A percentile compares a stretch with the other conserved stretches of the same genome.
phyloP scores from a whole-genome alignment of 2,329 filamentous ascomycete species.

The Stagonosporopsis chrysanthemi region DNA sequence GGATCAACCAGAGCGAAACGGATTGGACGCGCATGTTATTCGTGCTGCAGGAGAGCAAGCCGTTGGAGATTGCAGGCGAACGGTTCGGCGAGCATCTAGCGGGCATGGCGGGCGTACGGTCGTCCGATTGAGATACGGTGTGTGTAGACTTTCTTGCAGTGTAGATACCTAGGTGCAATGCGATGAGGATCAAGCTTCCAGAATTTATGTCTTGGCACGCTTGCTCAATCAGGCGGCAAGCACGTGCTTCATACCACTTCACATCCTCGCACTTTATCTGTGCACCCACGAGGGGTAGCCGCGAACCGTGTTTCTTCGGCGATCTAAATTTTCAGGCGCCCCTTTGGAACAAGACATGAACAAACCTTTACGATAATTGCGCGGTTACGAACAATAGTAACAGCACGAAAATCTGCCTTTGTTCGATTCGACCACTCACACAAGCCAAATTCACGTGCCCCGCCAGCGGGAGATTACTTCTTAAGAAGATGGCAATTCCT shows the following conservation, averaged over 20 bases:
- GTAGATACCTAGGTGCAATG: not conserved
- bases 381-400: conserved; percentile 41
- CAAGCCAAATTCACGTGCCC: conserved; percentile 21
- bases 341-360: conserved; percentile 17
- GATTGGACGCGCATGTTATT: conserved; percentile 50
- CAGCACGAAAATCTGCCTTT: conserved; percentile 29
- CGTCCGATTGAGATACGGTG: conserved; percentile 36
- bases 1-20: conserved; percentile 46
- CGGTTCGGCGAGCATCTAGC: conserved; percentile 44
- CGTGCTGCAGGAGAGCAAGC: conserved; percentile 47
- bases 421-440: conserved; percentile 33
- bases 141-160: not conserved
- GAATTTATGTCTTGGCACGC: conserved; percentile 11
- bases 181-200: not conserved
- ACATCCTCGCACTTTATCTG: conserved; percentile 13
- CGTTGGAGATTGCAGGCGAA: conserved; percentile 42
- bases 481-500: conserved; percentile 39
- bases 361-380: conserved; percentile 15
- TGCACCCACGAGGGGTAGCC: conserved; percentile 4
- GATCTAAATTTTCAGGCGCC: not conserved
- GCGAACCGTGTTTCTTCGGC: not conserved
- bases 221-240: conserved; percentile 10
- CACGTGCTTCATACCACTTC: conserved; percentile 16
- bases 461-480: conserved; percentile 2
- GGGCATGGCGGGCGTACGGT: conserved; percentile 47